Percentiles rank a stretch among this genome's conserved stretches.
Evolutionary conservation across 139 green algal species (phyloP).

Genomic region (Picochlorum sp.): DNA sequence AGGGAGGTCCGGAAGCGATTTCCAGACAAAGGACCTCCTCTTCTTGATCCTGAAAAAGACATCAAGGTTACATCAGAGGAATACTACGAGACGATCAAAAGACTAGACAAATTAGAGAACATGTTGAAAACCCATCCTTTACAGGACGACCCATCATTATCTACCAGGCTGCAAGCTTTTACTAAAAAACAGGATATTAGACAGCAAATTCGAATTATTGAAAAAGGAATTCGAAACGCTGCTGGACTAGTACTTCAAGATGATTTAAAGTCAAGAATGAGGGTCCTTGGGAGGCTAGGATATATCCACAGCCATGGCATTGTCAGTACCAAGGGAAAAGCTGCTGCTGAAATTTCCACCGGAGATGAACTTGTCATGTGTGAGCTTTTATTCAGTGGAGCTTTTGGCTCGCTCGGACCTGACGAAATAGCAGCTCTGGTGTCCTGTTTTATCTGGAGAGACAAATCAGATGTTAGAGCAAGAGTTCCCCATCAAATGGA

Average conservation of each 20-base stretch:
- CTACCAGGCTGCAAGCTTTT: conserved; percentile 20
- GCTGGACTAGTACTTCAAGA: conserved; percentile 50
- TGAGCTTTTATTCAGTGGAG: conserved; percentile 65
- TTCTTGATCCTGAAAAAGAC: conserved; percentile 61
- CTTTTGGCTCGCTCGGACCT: conserved; percentile 41
- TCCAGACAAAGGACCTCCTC: conserved; percentile 10
- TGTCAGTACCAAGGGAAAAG: conserved; percentile 51
- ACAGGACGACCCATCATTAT: conserved; percentile 11
- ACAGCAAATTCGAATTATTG: conserved; percentile 24
- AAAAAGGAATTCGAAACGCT: conserved; percentile 40
- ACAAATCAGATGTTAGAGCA: conserved; percentile 28
- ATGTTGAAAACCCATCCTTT: conserved; percentile 36
- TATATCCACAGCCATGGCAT: conserved; percentile 42
- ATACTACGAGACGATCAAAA: conserved; percentile 12
- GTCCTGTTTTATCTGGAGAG: conserved; percentile 66
- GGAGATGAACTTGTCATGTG: conserved; percentile 66
- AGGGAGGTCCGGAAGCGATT: conserved; percentile 30
- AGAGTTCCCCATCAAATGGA: conserved; percentile 49
- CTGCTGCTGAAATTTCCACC: conserved; percentile 42
- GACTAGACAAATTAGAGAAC: conserved; percentile 37
- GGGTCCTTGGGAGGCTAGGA: conserved; percentile 54
- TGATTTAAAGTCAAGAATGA: conserved; percentile 42
- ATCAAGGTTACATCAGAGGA: conserved; percentile 34
- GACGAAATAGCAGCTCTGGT: conserved; percentile 47
- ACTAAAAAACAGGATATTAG: conserved; percentile 24